These are phyloP conservation scores for Kitagawia praeruptora DNA, from an alignment of 129 eudicot genomes.

Conservation along the genomic window DNA sequence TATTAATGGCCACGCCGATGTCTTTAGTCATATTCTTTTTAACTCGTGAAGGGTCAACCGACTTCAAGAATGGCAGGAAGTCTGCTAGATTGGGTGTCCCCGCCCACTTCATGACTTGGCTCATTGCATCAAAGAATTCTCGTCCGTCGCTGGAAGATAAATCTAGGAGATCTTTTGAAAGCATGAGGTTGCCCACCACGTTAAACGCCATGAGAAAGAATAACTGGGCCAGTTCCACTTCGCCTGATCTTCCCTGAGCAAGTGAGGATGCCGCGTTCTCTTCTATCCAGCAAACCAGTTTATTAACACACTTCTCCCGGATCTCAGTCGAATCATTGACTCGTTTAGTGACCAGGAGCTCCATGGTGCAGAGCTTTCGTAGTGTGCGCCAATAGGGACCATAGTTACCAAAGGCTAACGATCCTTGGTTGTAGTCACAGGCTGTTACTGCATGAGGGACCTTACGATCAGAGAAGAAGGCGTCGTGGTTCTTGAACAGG, in stretches of 20 bases:
- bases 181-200: conserved; percentile 46
- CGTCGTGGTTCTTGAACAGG: conserved; percentile 27
- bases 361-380: conserved; percentile 10
- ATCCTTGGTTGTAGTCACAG: conserved; percentile 9
- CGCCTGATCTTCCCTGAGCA: conserved; percentile 1
- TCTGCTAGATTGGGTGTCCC: conserved; percentile 55
- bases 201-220: conserved; percentile 40
- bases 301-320: conserved; percentile 14
- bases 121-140: conserved; percentile 35
- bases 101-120: conserved; percentile 34
- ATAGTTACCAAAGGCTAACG: not conserved
- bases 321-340: conserved; percentile 2
- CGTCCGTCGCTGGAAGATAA: conserved; percentile 29
- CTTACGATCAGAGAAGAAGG: conserved; percentile 20
- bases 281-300: conserved; percentile 25
- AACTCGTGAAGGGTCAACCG: conserved; percentile 41
- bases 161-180: conserved; percentile 45
- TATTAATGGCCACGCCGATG: conserved; percentile 23
- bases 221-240: conserved; percentile 25
- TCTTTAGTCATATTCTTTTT: conserved; percentile 28
- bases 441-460: conserved; percentile 11
- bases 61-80: conserved; percentile 33
- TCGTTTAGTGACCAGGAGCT: conserved; percentile 15
- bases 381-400: conserved; percentile 19
- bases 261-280: not conserved